Evolutionary conservation across 805 yeast genomes (phyloP).

Genomic region (Teunomyces cretensis): DNA sequence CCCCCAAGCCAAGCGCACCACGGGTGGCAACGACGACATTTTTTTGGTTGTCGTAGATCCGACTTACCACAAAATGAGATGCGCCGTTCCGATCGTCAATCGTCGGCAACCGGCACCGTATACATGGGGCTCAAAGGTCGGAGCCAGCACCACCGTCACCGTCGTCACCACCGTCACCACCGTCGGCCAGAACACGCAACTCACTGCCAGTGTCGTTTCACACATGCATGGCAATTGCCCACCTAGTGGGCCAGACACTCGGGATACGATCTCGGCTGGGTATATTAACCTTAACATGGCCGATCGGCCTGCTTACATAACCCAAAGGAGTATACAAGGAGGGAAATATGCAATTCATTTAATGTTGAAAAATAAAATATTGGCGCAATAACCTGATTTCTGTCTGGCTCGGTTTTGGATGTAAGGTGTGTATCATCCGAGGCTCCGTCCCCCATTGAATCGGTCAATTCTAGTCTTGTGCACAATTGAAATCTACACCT

Average conservation of each 20-base stretch:
- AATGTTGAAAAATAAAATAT: neutral
- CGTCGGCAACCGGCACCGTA: too few species aligned
- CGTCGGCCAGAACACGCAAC: too few species aligned
- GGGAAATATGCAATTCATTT: neutral
- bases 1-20: too few species aligned
- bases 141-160: too few species aligned
- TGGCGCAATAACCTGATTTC: neutral
- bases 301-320: neutral
- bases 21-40: neutral
- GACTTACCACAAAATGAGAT: neutral
- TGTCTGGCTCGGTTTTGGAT: too few species aligned
- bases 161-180: too few species aligned
- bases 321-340: neutral
- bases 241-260: neutral
- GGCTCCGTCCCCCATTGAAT: too few species aligned
- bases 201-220: too few species aligned
- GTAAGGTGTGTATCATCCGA: too few species aligned
- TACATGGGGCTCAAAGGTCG: too few species aligned
- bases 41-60: neutral
- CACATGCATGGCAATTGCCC: neutral
- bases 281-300: neutral
- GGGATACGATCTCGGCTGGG: neutral
- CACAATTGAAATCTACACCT: too few species aligned
- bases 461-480: neutral
- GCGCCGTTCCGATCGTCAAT: neutral